These are phyloP conservation scores for Penicillium tannophilum DNA, from an alignment of 495 filamentous ascomycete genomes.

Conservation along the genomic window DNA sequence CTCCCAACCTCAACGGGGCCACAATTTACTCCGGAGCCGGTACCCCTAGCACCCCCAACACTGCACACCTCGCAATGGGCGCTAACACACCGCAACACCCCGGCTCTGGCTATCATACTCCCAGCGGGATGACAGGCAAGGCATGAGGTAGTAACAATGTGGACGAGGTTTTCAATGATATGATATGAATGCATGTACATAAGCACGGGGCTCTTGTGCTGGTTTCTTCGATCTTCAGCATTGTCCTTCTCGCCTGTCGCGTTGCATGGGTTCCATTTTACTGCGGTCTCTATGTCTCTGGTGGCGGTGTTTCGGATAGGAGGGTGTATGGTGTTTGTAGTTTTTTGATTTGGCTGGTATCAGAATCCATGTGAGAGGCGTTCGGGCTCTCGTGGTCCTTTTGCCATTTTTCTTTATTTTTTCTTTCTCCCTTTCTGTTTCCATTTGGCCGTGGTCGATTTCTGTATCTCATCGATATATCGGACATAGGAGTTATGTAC, in stretches of 20 bases:
- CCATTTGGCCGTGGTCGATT: conserved; percentile 11
- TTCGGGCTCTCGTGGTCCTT: conserved; percentile 17
- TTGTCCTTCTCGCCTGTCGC: conserved; percentile 26
- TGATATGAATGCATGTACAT: conserved; percentile 39
- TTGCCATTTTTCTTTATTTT: conserved; percentile 3
- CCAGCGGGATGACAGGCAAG: conserved; percentile 56
- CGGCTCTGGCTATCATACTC: conserved; percentile 60
- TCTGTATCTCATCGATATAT: conserved; percentile 20
- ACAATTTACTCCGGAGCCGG: conserved; percentile 59
- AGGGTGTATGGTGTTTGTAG: conserved; percentile 27
- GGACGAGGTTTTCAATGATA: conserved; percentile 18
- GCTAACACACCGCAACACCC: conserved; percentile 60
- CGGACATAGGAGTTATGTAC: conserved; percentile 17
- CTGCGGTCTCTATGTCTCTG: conserved; percentile 19
- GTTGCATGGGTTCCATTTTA: conserved; percentile 24
- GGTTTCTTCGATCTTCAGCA: conserved; percentile 31
- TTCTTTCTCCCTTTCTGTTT: conserved; percentile 14
- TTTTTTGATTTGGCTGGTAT: conserved; percentile 22
- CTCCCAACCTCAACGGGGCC: conserved; percentile 59
- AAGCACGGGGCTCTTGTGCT: conserved; percentile 29
- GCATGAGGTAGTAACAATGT: conserved; percentile 28
- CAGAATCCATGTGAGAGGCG: conserved; percentile 29
- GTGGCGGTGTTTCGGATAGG: conserved; percentile 24
- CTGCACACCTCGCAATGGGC: conserved; percentile 53
- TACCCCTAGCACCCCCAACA: conserved; percentile 72